phyloP scores from a whole-genome alignment of 2,329 filamentous ascomycete species.

The Aspergillus terreus region DNA sequence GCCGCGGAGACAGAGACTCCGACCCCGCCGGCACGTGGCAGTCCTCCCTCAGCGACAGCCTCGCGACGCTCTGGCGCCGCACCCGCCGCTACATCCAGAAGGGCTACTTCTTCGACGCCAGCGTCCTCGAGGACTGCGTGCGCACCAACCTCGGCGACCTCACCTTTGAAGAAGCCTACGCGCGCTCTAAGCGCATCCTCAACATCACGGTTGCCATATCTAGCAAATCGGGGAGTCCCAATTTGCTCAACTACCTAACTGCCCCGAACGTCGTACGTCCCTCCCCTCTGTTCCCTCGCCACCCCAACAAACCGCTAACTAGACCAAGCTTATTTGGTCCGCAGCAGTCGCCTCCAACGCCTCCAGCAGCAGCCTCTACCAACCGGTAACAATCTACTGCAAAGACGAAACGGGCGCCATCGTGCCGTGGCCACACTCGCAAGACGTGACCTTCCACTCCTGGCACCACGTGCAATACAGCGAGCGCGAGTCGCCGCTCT shows the following conservation, averaged over 20 bases:
- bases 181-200: slow-evolving; percentile 76
- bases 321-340: slow-evolving; percentile 59
- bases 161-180: slow-evolving; percentile 90
- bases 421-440: slow-evolving; percentile 65
- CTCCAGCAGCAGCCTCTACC: slow-evolving; percentile 60
- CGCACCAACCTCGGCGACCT: slow-evolving; percentile 80
- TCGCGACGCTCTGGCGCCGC: slow-evolving; percentile 62
- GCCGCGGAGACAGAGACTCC: slow-evolving; percentile 27
- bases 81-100: slow-evolving; percentile 66
- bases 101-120: slow-evolving; percentile 80
- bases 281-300: not conserved
- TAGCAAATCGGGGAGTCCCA: slow-evolving; percentile 71
- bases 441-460: slow-evolving; percentile 62
- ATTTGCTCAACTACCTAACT: slow-evolving; percentile 85
- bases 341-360: slow-evolving; percentile 41
- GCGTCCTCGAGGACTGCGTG: slow-evolving; percentile 78
- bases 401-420: slow-evolving; percentile 72
- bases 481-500: slow-evolving; percentile 64
- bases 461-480: slow-evolving; percentile 64
- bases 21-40: slow-evolving; percentile 6
- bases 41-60: slow-evolving; percentile 32
- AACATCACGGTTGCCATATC: slow-evolving; percentile 87
- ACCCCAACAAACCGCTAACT: not conserved
- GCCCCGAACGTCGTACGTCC: slow-evolving; percentile 81
- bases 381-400: slow-evolving; percentile 67